Evolutionary conservation across 768 basidiomycete genomes (phyloP), one percentile per base, ranked within the genome.

Genomic region (Suillus weaverae): DNA sequence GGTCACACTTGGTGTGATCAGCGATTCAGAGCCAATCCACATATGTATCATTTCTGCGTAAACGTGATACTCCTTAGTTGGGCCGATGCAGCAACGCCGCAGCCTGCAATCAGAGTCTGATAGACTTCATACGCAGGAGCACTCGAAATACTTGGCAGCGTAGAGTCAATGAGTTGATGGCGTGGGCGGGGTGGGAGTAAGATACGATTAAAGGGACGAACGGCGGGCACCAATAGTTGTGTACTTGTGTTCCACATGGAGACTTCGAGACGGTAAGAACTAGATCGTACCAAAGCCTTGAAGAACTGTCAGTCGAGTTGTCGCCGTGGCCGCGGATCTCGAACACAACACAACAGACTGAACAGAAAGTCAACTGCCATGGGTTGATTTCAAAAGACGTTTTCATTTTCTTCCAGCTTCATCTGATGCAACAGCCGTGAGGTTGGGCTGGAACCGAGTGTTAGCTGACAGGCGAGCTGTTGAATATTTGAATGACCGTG

Each of bases 321-420:
- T 26, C 48, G 22, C 48, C 0, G 48, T 50, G 13, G 14, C 73
- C 66, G 39, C 66, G 66, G 55, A 55, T 59, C 59, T 59, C 44
- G 26, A 64, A 65, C 20, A 63, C 35, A 60, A 30, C 44, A 66
- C 32, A 38, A 59, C 30, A 22, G 6, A 14, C 14, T 5, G 22
- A 48, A 2, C n/a, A 50, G 30, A 41, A 51, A 46, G 26, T 44
- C 13, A 1, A 48, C 46, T 62, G 55, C 48, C 82, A 80, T 35
- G 77, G 71, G 72, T 84, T 86, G 72, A 26, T 26, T 26, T 26
- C 26, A 26, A 26, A 26, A 26, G 26, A 26, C 26, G 26, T 26
- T 26, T 26, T 26, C 26, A 26, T 26, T 26, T 26, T 26, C 26
- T 26, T 26, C 26, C 26, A 26, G 26, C n/a, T n/a, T n/a, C n/a